These are phyloP conservation scores for Aspergillus calidoustus DNA, from an alignment of 2,329 filamentous ascomycete species.

Conservation along the genomic window DNA sequence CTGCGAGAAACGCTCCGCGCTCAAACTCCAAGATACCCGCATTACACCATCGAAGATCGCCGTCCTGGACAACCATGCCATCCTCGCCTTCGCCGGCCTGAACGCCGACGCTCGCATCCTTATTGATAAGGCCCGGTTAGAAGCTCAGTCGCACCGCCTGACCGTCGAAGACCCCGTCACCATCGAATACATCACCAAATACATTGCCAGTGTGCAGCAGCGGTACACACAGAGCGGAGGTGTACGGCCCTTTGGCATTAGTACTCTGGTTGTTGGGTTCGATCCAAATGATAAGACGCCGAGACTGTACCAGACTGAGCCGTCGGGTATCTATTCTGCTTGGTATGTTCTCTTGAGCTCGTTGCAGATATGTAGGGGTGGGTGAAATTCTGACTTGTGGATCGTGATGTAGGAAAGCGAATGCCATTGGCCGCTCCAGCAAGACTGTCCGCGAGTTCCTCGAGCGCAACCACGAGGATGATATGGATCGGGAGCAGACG, in stretches of 20 bases:
- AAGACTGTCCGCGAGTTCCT: slow-evolving; percentile 99
- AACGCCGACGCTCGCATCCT: slow-evolving; percentile 98
- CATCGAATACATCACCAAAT: slow-evolving; percentile 99
- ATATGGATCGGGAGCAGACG: slow-evolving; percentile 94
- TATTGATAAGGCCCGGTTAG: slow-evolving; percentile 95
- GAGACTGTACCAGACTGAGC: slow-evolving; percentile 95
- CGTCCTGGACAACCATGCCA: slow-evolving; percentile 92
- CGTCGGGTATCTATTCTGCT: slow-evolving; percentile 98
- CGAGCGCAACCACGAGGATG: slow-evolving; percentile 97
- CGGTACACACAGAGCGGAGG: slow-evolving; percentile 98
- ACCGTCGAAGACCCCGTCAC: slow-evolving; percentile 97
- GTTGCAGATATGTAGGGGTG: not conserved
- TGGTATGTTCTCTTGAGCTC: slow-evolving; percentile 66
- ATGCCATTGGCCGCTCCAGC: slow-evolving; percentile 96
- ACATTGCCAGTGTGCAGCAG: slow-evolving; percentile 96
- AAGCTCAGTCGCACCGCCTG: slow-evolving; percentile 95
- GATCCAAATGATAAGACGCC: slow-evolving; percentile 89
- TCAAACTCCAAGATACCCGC: slow-evolving; percentile 99
- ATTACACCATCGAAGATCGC: slow-evolving; percentile 99
- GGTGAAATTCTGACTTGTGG: slow-evolving; percentile 15
- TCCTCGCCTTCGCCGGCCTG: slow-evolving; percentile 93
- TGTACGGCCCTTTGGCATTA: slow-evolving; percentile 98
- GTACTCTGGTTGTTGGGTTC: slow-evolving; percentile 97
- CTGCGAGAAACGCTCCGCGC: slow-evolving; percentile 97
- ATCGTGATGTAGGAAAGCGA: slow-evolving; percentile 79